A percentile compares a stretch with the other conserved stretches of the same genome.
These are phyloP conservation scores for Gleditsia sinensis DNA, from an alignment of 306 rosid genomes.

Conservation along the genomic window DNA sequence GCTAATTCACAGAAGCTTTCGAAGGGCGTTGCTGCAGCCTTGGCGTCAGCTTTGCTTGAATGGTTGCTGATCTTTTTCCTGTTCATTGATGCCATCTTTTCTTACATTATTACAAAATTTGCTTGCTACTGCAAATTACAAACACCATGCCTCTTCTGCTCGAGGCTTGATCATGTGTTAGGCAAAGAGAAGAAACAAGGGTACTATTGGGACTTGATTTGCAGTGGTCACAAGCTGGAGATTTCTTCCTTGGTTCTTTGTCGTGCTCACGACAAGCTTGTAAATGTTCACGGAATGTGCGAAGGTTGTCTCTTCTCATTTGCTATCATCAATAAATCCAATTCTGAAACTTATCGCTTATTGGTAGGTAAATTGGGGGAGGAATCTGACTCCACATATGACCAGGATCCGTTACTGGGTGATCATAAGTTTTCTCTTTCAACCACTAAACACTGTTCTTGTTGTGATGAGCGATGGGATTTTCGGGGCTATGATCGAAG, in stretches of 20 bases:
- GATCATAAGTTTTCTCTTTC: slow-evolving; percentile 22
- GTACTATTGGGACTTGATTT: slow-evolving; percentile 69
- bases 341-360: slow-evolving; percentile 58
- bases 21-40: slow-evolving; percentile 33
- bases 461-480: slow-evolving; percentile 60
- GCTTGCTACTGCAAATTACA: slow-evolving; percentile 64
- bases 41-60: slow-evolving; percentile 76
- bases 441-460: slow-evolving; percentile 50
- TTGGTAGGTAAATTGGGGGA: slow-evolving; percentile 68
- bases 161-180: slow-evolving; percentile 89
- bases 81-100: slow-evolving; percentile 61
- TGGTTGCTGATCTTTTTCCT: slow-evolving; percentile 79
- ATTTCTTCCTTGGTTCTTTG: slow-evolving; percentile 77
- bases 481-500: slow-evolving; percentile 36
- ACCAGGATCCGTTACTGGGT: slow-evolving; percentile 55
- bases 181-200: slow-evolving; percentile 65
- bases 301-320: slow-evolving; percentile 75
- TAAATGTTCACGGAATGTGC: slow-evolving; percentile 74
- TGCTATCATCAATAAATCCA: slow-evolving; percentile 57
- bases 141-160: slow-evolving; percentile 82
- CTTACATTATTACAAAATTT: slow-evolving; percentile 70
- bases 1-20: slow-evolving; percentile 33
- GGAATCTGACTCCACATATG: slow-evolving; percentile 44
- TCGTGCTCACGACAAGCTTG: slow-evolving; percentile 73
- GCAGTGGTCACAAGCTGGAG: slow-evolving; percentile 70